These are phyloP conservation scores for Beauveria asiatica DNA, from an alignment of 2,329 filamentous ascomycete genomes.

Conservation along the genomic window DNA sequence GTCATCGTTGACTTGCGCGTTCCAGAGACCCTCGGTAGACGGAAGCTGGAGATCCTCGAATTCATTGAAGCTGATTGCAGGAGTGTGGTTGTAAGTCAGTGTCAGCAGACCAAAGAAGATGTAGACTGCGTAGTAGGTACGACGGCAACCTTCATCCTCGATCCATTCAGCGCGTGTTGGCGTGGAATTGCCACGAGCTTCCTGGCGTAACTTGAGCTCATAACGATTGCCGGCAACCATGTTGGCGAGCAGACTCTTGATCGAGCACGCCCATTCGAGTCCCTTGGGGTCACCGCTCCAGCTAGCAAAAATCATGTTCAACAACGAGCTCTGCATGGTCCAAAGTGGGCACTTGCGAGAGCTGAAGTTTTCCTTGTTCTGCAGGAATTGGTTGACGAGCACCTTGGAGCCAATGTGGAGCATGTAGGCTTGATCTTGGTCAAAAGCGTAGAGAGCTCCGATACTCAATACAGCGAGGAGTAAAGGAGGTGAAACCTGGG, in stretches of 20 bases:
- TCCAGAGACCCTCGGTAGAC: conserved; percentile 92
- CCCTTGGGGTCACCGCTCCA: conserved; percentile 98
- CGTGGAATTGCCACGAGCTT: conserved; percentile 67
- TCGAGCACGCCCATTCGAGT: conserved; percentile 96
- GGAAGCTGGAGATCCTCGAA: conserved; percentile 90
- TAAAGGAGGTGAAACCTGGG: conserved; percentile 70
- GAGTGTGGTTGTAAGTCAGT: conserved; percentile 94
- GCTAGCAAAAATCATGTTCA: conserved; percentile 99
- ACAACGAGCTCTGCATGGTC: conserved; percentile 93
- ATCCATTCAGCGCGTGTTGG: conserved; percentile 88
- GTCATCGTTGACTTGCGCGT: conserved; percentile 70
- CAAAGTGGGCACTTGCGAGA: conserved; percentile 94
- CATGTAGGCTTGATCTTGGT: conserved; percentile 94
- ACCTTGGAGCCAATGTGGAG: conserved; percentile 97
- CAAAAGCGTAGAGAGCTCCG: conserved; percentile 91
- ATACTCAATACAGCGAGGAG: conserved; percentile 89
- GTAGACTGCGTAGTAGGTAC: conserved; percentile 97
- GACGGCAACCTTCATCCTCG: conserved; percentile 89
- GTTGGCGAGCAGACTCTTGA: conserved; percentile 94
- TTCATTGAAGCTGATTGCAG: conserved; percentile 96
- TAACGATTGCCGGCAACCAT: conserved; percentile 98
- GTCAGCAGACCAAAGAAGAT: conserved; percentile 97
- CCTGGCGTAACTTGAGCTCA: conserved; percentile 86
- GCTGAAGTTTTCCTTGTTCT: conserved; percentile 98
- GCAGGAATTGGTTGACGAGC: conserved; percentile 90